Evolutionary conservation across 441 rosid species (phyloP), one percentile per base, ranked within the genome.

Genomic region (Jatropha podagrica): DNA sequence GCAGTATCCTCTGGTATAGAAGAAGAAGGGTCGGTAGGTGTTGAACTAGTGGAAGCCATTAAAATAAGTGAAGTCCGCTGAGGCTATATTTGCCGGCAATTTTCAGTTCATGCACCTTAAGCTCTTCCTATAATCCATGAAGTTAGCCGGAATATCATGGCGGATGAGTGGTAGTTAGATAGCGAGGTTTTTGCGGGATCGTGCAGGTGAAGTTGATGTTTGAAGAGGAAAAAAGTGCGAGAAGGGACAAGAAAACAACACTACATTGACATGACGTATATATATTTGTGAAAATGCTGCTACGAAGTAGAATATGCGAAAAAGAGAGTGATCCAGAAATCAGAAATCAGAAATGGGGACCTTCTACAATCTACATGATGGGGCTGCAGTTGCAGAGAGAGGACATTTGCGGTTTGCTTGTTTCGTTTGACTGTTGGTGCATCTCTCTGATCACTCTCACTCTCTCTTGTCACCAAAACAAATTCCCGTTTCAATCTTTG

Each of bases 1-100:
- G 86, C 77, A 7, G 82, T 14, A 79, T 95, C 99, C 62, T 95
- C 98, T 4, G 90, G 83, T 17, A 92, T 23, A 1, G 79, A 76
- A 14, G 85, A 81, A 1, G 83, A 78, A 7, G 82, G 83, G 78
- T 84, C 89, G 0, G 84, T 62, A 9, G 85, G 81, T 8, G 84
- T 76, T 37, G 88, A 82, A 70, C 83, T 75, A 0, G 88, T 76
- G 0, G 91, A 87, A 52, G 91, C 87, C 91, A 85, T 82, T 9
- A 58, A 54, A 54, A n/a, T 20, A 75, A 40, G 46, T 32, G 69
- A 41, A 74, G 61, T 32, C 51, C 26, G 63, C 70, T 7, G 2
- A 37, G 17, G 13, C 70, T 14, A 40, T 41, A 2, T 58, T 17
- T 55, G 5, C 14, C 17, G 15, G 64, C 64, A 27, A 60, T 20